Evolutionary conservation across 2,329 filamentous ascomycete species (phyloP).

Genomic region (Phaeosphaeria sp.): DNA sequence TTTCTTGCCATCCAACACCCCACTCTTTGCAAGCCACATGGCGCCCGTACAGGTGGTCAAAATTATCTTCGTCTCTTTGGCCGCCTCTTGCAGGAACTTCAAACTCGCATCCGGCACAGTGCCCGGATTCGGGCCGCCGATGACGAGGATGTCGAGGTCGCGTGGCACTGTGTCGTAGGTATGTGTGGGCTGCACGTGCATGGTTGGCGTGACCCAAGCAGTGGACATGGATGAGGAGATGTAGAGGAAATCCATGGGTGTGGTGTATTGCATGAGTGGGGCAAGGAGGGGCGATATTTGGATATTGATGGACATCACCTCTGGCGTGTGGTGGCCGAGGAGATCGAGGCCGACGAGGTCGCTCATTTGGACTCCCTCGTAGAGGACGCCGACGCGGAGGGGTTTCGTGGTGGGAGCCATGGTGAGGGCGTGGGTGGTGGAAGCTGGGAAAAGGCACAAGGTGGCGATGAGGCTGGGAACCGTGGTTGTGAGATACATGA

Average conservation of each 20-base stretch:
- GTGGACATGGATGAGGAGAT: slow-evolving; percentile 42
- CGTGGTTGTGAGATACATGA: not conserved
- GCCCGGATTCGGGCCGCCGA: slow-evolving; percentile 45
- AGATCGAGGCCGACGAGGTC: slow-evolving; percentile 52
- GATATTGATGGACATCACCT: slow-evolving; percentile 26
- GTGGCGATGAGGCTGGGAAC: not conserved
- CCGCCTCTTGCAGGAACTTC: slow-evolving; percentile 48
- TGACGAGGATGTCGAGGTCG: slow-evolving; percentile 51
- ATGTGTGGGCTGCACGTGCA: slow-evolving; percentile 46
- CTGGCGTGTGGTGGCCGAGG: slow-evolving; percentile 45
- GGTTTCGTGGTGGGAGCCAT: slow-evolving; percentile 14
- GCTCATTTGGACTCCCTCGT: slow-evolving; percentile 48
- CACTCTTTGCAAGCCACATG: slow-evolving; percentile 49
- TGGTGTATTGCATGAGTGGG: slow-evolving; percentile 23
- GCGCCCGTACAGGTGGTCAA: slow-evolving; percentile 50
- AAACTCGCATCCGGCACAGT: slow-evolving; percentile 43
- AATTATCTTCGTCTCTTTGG: slow-evolving; percentile 42
- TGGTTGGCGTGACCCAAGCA: slow-evolving; percentile 37
- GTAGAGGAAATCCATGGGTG: slow-evolving; percentile 49
- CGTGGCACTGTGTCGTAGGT: slow-evolving; percentile 52
- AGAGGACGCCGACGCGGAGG: slow-evolving; percentile 51
- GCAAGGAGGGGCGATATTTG: slow-evolving; percentile 14
- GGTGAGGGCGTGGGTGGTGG: not conserved
- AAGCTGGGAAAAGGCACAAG: not conserved
- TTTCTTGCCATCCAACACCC: slow-evolving; percentile 48